Conservation (phyloP, 2,329 filamentous ascomycete genomes). For the Epichloe bromicola region DNA sequence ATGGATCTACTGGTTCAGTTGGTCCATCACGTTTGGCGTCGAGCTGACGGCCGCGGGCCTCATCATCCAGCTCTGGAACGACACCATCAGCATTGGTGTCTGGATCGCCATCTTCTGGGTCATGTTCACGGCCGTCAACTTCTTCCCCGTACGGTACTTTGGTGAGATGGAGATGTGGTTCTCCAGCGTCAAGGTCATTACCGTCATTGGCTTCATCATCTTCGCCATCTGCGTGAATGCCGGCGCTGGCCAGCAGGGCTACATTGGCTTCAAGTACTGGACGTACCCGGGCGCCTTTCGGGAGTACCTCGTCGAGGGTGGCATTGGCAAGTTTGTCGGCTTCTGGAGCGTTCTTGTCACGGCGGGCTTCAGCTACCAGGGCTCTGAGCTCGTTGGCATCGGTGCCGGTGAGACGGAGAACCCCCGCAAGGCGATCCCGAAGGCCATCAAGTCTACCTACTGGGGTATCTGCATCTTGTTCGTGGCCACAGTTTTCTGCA, state of each 20-base stretch:
- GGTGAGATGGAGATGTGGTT: slow-evolving; percentile 73
- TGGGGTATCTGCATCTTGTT: slow-evolving; percentile 63
- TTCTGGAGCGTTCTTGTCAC: slow-evolving; percentile 59
- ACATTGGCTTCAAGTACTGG: slow-evolving; percentile 65
- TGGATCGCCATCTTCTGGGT: slow-evolving; percentile 65
- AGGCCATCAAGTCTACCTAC: slow-evolving; percentile 62
- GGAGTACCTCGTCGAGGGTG: slow-evolving; percentile 40
- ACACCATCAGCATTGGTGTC: slow-evolving; percentile 49
- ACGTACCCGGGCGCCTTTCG: slow-evolving; percentile 53
- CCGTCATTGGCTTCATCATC: slow-evolving; percentile 62
- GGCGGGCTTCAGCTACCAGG: slow-evolving; percentile 58
- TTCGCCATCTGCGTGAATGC: slow-evolving; percentile 65
- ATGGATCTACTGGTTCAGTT: slow-evolving; percentile 76
- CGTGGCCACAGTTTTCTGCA: slow-evolving; percentile 51
- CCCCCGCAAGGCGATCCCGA: slow-evolving; percentile 58
- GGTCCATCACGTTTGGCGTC: slow-evolving; percentile 59
- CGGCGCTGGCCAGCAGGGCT: slow-evolving; percentile 55
- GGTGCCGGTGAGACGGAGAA: slow-evolving; percentile 67
- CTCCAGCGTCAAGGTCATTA: slow-evolving; percentile 63
- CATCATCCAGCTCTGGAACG: slow-evolving; percentile 65
- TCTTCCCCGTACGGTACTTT: slow-evolving; percentile 58
- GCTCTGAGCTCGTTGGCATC: slow-evolving; percentile 63
- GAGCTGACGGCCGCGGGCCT: slow-evolving; percentile 61
- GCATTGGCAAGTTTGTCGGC: slow-evolving; percentile 49
- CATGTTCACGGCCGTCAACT: slow-evolving; percentile 54